Evolutionary conservation across 352 stramenopile genomes (phyloP), one percentile per base, ranked within the genome.

Genomic region (Pythium sp.): DNA sequence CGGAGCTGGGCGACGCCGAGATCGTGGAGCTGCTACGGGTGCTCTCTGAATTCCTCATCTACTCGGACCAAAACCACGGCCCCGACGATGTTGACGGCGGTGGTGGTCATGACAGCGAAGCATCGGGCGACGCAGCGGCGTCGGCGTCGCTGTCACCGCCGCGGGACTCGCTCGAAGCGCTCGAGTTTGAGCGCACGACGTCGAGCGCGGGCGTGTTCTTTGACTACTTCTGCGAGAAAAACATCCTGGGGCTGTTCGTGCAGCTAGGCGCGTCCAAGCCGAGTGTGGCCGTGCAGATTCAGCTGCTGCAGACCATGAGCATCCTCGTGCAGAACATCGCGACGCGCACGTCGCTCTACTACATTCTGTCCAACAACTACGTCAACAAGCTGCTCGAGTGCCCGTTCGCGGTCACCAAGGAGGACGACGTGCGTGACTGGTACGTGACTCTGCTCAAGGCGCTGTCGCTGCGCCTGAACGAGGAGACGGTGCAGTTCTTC

Each of bases 171-270:
- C 68, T 71, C 0, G 64, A 64, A 47, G 36, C 69, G n/a, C 62
- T 79, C 26, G 67, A 70, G 5, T 73, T 76, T 53, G 62, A 55
- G 28, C 60, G 61, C 9, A 67, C 70, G 3, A 69, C 75, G 18
- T 54, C 67, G 18, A 65, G 74, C 60, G 76, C 81, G 1, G 86
- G 80, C 54, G 74, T 82, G 62, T 94, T 98, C 63, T 98, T 98
- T 75, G 93, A 98, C 70, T 99, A 98, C 79, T 98, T 99, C 77
- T 98, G 93, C 68, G 95, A 99, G 77, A 98, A 98, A 68, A 98
- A 97, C 72, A 97, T 98, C 54, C 73, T 98, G 3, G 83, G 83
- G 15, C 78, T 98, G 60, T 81, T 99, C 12, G 81, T 99, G 9
- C 82, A 97, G 53, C 58, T 96, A 24, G 90, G 87, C 58, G 74